Evolutionary conservation across 2,329 filamentous ascomycete genomes (phyloP).

Genomic region (Neofusicoccum ribis): DNA sequence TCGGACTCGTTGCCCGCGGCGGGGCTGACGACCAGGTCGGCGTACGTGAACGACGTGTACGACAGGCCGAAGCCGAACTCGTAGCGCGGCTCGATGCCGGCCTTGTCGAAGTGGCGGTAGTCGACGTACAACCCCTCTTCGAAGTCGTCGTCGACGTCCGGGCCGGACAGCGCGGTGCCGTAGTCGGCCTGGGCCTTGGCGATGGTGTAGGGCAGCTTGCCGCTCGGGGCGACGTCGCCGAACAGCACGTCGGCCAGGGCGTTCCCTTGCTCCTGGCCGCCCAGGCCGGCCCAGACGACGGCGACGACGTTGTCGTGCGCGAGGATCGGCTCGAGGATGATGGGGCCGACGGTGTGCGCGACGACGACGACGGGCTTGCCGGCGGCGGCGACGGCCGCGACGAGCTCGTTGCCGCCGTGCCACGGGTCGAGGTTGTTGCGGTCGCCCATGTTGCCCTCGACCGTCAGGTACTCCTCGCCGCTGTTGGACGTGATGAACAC

Average conservation of each 20-base stretch:
- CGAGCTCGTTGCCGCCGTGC: constrained; percentile 45
- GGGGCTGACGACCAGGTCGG: constrained; percentile 29
- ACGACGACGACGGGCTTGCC: constrained; percentile 42
- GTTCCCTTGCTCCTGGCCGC: constrained; percentile 49
- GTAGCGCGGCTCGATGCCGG: constrained; percentile 42
- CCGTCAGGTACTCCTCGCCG: constrained; percentile 52
- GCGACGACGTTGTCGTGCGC: constrained; percentile 40
- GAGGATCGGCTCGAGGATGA: constrained; percentile 38
- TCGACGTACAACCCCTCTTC: constrained; percentile 48
- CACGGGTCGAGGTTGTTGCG: constrained; percentile 51
- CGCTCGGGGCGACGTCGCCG: constrained; percentile 66
- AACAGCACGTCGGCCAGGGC: constrained; percentile 62
- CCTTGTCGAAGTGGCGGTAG: constrained; percentile 46
- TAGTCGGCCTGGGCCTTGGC: constrained; percentile 37
- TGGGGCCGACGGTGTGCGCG: constrained; percentile 39
- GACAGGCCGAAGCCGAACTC: constrained; percentile 48
- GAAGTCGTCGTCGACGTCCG: constrained; percentile 32
- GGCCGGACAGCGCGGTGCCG: constrained; percentile 27
- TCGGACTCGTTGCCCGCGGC: constrained; percentile 25
- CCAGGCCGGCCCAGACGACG: constrained; percentile 42
- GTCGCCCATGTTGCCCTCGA: constrained; percentile 49
- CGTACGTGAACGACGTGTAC: constrained; percentile 46
- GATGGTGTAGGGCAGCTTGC: constrained; percentile 58
- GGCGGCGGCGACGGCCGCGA: constrained; percentile 32
- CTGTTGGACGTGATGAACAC: constrained; percentile 52